These are phyloP conservation scores for Mangifera indica DNA, from an alignment of 345 rosid genomes.

Conservation along the genomic window DNA sequence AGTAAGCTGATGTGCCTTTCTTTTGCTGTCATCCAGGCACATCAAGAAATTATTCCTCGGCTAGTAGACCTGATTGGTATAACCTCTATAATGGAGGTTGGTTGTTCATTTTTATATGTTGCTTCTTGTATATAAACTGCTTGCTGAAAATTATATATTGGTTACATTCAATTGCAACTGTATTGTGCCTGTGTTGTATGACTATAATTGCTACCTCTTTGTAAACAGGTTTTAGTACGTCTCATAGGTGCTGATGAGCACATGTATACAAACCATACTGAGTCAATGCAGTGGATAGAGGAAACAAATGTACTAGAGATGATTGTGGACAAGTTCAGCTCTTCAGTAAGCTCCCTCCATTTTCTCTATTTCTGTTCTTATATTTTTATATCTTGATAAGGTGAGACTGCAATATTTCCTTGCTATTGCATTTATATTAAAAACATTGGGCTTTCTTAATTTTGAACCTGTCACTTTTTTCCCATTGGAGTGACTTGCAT, in stretches of 20 bases:
- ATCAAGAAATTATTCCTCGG: constrained; percentile 62
- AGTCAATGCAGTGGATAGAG: constrained; percentile 84
- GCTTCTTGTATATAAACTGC: constrained; percentile 14
- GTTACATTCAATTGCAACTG: constrained; percentile 4
- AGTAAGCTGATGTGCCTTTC: constrained; percentile 16
- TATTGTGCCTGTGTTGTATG: not conserved
- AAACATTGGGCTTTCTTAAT: constrained; percentile 6
- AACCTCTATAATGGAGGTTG: constrained; percentile 95
- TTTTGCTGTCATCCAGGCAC: constrained; percentile 53
- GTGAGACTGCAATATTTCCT: not conserved
- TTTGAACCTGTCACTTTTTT: not conserved
- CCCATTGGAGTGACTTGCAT: not conserved
- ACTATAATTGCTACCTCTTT: constrained; percentile 17
- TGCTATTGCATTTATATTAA: not conserved
- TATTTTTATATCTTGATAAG: not conserved
- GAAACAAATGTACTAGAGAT: constrained; percentile 82
- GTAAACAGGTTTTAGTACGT: constrained; percentile 73
- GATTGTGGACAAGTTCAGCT: constrained; percentile 89
- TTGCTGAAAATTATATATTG: not conserved
- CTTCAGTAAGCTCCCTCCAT: constrained; percentile 63
- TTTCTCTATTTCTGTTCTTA: not conserved
- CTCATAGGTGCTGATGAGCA: constrained; percentile 90
- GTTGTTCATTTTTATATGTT: constrained; percentile 27
- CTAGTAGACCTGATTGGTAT: constrained; percentile 88
- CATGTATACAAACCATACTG: constrained; percentile 64